phyloP scores from a whole-genome alignment of 2,329 filamentous ascomycete species.

The Alternaria solani region DNA sequence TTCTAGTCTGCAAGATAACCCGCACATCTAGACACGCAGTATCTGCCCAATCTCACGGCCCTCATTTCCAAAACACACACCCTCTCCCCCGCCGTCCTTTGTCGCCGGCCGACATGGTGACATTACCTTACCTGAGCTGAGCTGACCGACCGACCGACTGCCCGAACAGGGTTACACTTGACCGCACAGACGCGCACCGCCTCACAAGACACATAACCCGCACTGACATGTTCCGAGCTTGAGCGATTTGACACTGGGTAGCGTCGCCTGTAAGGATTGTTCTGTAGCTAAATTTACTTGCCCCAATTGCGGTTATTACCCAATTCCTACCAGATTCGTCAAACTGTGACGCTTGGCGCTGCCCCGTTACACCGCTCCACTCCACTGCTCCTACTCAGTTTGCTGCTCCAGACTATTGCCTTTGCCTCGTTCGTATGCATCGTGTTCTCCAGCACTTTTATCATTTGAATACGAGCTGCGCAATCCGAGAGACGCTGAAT shows the following conservation, averaged over 20 bases:
- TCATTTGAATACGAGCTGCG: background rate
- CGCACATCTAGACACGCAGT: background rate
- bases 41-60: background rate
- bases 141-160: constrained; percentile 1
- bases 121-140: background rate
- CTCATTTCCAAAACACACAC: background rate
- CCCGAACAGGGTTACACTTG: constrained; percentile 9
- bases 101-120: background rate
- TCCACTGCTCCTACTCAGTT: background rate
- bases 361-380: constrained; percentile 21
- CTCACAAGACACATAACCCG: constrained; percentile 22
- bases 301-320: constrained; percentile 15
- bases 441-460: background rate
- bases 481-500: constrained; percentile 17
- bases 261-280: constrained; percentile 32
- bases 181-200: constrained; percentile 30
- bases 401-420: constrained; percentile 4
- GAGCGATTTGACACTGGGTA: constrained; percentile 47
- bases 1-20: background rate
- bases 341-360: constrained; percentile 1
- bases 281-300: constrained; percentile 43
- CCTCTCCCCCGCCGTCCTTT: background rate
- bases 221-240: constrained; percentile 35
- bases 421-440: constrained; percentile 6
- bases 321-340: constrained; percentile 29